A percentile compares a stretch with the other conserved stretches of the same genome.
Conservation (phyloP, 768 basidiomycete species). For the Termitomyces sp. region DNA sequence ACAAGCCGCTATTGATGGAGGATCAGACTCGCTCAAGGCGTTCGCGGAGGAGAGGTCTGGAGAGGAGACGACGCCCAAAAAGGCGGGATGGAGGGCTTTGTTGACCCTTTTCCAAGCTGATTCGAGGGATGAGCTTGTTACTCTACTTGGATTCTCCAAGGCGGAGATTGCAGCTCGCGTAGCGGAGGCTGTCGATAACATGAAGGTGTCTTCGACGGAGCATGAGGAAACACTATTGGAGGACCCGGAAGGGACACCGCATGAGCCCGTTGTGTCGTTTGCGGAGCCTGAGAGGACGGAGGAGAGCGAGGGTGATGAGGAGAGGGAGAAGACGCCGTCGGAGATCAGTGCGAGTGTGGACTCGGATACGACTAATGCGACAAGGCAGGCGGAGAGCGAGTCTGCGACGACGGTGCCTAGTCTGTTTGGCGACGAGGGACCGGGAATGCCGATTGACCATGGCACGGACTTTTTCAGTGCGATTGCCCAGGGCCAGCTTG, state of each 20-base stretch:
- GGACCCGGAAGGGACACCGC: constrained; percentile 41
- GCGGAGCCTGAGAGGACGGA: constrained; percentile 65
- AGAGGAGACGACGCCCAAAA: constrained; percentile 24
- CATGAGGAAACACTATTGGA: constrained; percentile 27
- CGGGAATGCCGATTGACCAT: constrained; percentile 59
- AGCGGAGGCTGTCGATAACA: constrained; percentile 72
- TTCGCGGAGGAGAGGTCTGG: constrained; percentile 64
- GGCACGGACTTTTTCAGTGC: constrained; percentile 88
- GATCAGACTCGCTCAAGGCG: constrained; percentile 40
- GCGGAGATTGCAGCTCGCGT: constrained; percentile 76
- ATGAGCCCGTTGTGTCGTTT: constrained; percentile 81
- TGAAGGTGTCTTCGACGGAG: constrained; percentile 44
- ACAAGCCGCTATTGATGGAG: constrained; percentile 53
- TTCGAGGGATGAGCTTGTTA: constrained; percentile 86
- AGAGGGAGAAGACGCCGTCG: constrained; percentile 56
- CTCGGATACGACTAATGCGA: constrained; percentile 55
- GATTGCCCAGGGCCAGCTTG: constrained; percentile 41
- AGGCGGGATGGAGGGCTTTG: constrained; percentile 84
- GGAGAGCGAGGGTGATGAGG: constrained; percentile 26
- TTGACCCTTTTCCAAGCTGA: constrained; percentile 83
- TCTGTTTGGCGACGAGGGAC: constrained; percentile 77
- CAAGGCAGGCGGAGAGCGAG: constrained; percentile 60
- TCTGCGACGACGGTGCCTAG: constrained; percentile 85
- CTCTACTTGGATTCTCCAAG: constrained; percentile 89
- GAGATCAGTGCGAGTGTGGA: constrained; percentile 63